phyloP scores from a whole-genome alignment of 2,329 filamentous ascomycete genomes.

The Basipetospora sp. region DNA sequence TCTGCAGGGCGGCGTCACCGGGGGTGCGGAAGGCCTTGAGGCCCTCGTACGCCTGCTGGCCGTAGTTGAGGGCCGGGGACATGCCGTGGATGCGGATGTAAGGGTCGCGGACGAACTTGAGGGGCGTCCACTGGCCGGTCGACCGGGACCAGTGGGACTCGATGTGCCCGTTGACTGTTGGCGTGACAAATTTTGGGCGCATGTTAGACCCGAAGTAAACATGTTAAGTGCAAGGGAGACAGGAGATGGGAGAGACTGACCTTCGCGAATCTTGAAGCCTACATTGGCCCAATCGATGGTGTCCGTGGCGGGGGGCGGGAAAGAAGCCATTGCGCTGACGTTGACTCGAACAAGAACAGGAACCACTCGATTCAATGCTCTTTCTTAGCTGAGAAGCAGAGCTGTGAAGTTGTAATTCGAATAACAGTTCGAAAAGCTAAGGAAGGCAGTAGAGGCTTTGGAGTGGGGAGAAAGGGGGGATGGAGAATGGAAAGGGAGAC shows the following conservation, averaged over 20 bases:
- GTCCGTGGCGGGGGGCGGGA: slow-evolving; percentile 63
- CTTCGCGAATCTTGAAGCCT: slow-evolving; percentile 84
- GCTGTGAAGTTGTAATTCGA: too few relatives aligned
- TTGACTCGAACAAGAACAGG: too few relatives aligned
- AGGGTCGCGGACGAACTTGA: slow-evolving; percentile 67
- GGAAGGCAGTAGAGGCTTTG: too few relatives aligned
- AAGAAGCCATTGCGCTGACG: slow-evolving; percentile 24
- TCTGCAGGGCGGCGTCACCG: slow-evolving; percentile 51
- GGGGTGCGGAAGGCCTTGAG: slow-evolving; percentile 86
- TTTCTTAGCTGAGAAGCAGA: too few relatives aligned
- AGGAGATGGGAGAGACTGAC: slow-evolving; percentile 29
- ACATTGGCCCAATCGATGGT: slow-evolving; percentile 89
- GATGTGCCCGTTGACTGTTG: slow-evolving; percentile 81
- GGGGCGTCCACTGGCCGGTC: slow-evolving; percentile 63
- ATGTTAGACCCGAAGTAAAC: neutral
- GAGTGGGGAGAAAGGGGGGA: too few relatives aligned
- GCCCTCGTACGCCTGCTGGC: slow-evolving; percentile 96
- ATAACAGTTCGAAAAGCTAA: too few relatives aligned
- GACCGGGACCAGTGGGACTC: slow-evolving; percentile 68
- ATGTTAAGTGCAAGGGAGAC: neutral
- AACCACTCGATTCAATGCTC: too few relatives aligned
- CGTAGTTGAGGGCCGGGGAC: slow-evolving; percentile 90
- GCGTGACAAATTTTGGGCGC: too few relatives aligned
- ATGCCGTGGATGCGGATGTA: slow-evolving; percentile 85
- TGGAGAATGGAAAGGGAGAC: too few relatives aligned